Evolutionary conservation across 2,329 filamentous ascomycete species (phyloP).

Genomic region (Teratosphaeria gauchensis): DNA sequence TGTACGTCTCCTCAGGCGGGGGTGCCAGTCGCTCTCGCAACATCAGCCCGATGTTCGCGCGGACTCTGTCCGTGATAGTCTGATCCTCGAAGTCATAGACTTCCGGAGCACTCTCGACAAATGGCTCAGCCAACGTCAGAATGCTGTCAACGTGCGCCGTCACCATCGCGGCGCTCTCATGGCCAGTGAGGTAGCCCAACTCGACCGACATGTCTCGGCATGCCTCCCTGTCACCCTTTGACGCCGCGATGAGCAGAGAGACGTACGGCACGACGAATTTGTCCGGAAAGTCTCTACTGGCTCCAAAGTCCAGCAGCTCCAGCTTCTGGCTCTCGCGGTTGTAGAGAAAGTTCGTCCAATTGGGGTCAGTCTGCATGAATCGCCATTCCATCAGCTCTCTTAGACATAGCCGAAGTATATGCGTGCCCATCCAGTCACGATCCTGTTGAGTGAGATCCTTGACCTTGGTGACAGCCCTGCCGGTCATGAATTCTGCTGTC

Average conservation of each 20-base stretch:
- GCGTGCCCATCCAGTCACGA: conserved; percentile 90
- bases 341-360: conserved; percentile 98
- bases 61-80: conserved; percentile 91
- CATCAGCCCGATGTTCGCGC: conserved; percentile 85
- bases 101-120: conserved; percentile 62
- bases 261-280: conserved; percentile 75
- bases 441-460: conserved; percentile 65
- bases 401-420: conserved; percentile 83
- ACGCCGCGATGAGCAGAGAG: conserved; percentile 68
- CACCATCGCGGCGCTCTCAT: conserved; percentile 76
- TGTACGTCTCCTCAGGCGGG: conserved; percentile 96
- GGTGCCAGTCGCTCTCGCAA: conserved; percentile 77
- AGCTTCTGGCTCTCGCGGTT: conserved; percentile 60
- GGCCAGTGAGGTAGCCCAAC: conserved; percentile 78
- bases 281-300: conserved; percentile 73
- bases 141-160: conserved; percentile 85
- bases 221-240: conserved; percentile 36
- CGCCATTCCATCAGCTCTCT: conserved; percentile 89
- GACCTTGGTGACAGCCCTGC: conserved; percentile 74
- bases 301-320: conserved; percentile 91
- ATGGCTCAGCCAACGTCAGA: conserved; percentile 85
- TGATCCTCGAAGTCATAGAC: conserved; percentile 89
- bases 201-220: conserved; percentile 22
- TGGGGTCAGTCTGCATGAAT: conserved; percentile 99
- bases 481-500: conserved; percentile 87